Percentiles rank a stretch among this genome's conserved stretches.
These are phyloP conservation scores for Gynochthodes officinalis DNA, from an alignment of 257 asterid species.

Conservation along the genomic window DNA sequence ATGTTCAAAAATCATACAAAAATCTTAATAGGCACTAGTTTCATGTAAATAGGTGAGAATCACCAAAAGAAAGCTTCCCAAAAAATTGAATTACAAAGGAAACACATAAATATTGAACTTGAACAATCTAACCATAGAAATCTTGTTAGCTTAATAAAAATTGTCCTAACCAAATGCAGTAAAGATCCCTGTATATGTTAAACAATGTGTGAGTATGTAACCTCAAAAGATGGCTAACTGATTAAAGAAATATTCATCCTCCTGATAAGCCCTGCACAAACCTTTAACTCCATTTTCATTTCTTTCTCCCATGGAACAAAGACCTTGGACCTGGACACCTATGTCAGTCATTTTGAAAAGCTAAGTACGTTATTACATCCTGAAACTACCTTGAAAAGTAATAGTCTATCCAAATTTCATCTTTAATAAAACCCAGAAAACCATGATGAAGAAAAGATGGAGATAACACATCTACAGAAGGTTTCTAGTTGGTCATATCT, in stretches of 20 bases:
- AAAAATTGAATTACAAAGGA: background rate
- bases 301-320: background rate
- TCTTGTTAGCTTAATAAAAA: background rate
- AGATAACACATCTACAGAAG: background rate
- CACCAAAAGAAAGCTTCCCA: background rate
- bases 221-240: background rate
- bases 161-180: background rate
- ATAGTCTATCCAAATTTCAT: background rate
- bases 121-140: background rate
- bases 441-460: background rate
- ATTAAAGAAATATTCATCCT: background rate
- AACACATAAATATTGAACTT: background rate
- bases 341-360: background rate
- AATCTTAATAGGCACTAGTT: no score
- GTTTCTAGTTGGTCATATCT: background rate
- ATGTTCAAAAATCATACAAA: background rate
- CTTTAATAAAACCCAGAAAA: background rate
- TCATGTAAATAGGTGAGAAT: background rate
- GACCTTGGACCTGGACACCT: background rate
- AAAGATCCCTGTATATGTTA: background rate
- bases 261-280: background rate
- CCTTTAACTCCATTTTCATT: no score
- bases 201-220: background rate
- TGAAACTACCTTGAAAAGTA: background rate
- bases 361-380: background rate